phyloP scores from a whole-genome alignment of 2,329 filamentous ascomycete species.

The Pseudovirgaria hyperparasitica region DNA sequence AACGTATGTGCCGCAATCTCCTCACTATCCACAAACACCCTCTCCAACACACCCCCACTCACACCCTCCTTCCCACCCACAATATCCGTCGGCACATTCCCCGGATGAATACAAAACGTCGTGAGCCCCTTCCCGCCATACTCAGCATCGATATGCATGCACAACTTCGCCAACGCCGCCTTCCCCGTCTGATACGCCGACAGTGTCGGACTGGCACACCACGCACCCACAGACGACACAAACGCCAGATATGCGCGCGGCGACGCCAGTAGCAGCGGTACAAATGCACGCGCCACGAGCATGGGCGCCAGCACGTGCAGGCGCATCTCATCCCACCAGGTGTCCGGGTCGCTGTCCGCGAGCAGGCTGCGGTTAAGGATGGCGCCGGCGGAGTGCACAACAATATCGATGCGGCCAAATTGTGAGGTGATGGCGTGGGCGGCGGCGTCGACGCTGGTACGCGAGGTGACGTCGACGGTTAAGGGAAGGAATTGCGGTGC shows the following conservation, averaged over 20 bases:
- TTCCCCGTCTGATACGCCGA: slow-evolving; percentile 35
- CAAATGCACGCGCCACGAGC: too few relatives aligned
- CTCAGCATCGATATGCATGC: slow-evolving; percentile 33
- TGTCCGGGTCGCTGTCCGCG: too few relatives aligned
- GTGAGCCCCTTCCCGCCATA: slow-evolving; percentile 6
- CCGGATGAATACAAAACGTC: slow-evolving; percentile 8
- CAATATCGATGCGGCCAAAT: slow-evolving; percentile 10
- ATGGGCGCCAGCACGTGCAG: too few relatives aligned
- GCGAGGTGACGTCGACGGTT: slow-evolving; percentile 1
- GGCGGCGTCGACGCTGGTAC: not conserved
- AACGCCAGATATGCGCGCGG: too few relatives aligned
- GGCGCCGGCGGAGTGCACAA: slow-evolving; percentile 17
- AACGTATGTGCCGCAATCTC: slow-evolving; percentile 3
- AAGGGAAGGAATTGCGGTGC: slow-evolving; percentile 28
- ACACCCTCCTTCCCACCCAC: slow-evolving; percentile 2
- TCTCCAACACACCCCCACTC: too few relatives aligned
- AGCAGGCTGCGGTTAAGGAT: too few relatives aligned
- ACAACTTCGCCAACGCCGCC: slow-evolving; percentile 34
- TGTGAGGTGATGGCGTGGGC: not conserved
- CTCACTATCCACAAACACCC: slow-evolving; percentile 2
- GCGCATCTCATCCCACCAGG: too few relatives aligned
- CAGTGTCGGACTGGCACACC: too few relatives aligned
- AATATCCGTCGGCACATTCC: slow-evolving; percentile 7
- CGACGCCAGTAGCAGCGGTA: too few relatives aligned
- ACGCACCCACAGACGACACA: too few relatives aligned